Conservation (phyloP, 768 basidiomycete genomes). For the Lactifluus echinatus region DNA sequence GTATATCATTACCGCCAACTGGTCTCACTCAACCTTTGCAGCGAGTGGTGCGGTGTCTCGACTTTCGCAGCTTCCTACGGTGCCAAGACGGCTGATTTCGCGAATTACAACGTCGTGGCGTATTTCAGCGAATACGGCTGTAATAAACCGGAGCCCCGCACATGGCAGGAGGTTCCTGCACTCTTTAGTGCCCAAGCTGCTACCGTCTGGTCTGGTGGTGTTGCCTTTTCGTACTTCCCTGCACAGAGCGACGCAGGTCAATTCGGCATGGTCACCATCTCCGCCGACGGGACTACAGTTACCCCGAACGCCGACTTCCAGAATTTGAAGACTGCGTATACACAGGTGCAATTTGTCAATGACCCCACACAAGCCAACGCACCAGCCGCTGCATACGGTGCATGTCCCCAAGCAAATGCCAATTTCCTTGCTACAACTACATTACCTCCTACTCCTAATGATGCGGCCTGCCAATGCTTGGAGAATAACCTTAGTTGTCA, state of each 20-base stretch:
- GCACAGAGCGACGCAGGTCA: slow-evolving; percentile 60
- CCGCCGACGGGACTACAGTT: slow-evolving; percentile 54
- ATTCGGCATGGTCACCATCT: slow-evolving; percentile 82
- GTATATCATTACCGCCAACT: neutral
- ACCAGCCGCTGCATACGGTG: slow-evolving; percentile 37
- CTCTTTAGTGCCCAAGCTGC: slow-evolving; percentile 69
- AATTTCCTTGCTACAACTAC: slow-evolving; percentile 55
- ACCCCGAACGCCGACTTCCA: slow-evolving; percentile 61
- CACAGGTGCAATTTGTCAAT: slow-evolving; percentile 47
- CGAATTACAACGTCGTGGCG: slow-evolving; percentile 64
- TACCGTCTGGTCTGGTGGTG: slow-evolving; percentile 77
- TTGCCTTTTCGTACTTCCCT: slow-evolving; percentile 89
- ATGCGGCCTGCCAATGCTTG: slow-evolving; percentile 71
- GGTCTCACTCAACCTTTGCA: slow-evolving; percentile 27
- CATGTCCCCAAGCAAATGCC: slow-evolving; percentile 57
- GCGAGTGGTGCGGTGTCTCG: slow-evolving; percentile 75
- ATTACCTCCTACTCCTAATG: slow-evolving; percentile 79
- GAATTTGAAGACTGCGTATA: slow-evolving; percentile 55
- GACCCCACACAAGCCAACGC: slow-evolving; percentile 52
- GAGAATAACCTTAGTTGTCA: slow-evolving; percentile 59
- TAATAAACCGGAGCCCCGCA: slow-evolving; percentile 48
- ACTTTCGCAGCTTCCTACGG: slow-evolving; percentile 51
- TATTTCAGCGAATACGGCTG: slow-evolving; percentile 91
- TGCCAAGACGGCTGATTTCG: slow-evolving; percentile 43
- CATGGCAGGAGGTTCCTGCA: slow-evolving; percentile 73